Base-by-base conservation (phyloP, 176 grass and related monocot species). In the Bothriochloa decipiens region DNA sequence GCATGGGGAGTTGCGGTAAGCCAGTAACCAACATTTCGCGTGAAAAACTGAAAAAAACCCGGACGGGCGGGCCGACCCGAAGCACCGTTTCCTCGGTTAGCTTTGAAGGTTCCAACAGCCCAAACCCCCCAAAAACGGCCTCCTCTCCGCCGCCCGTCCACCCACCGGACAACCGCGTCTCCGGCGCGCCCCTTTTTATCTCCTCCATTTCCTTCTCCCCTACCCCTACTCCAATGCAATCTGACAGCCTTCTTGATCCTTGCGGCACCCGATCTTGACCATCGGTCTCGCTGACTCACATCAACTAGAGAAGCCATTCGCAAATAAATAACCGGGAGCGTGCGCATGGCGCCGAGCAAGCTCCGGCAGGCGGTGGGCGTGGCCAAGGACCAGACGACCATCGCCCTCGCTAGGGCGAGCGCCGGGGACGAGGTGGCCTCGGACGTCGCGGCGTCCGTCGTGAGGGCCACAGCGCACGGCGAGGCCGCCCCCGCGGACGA, bases 311-410 rank as follows among this genome's bases (percentile, higher is more conserved):
- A 26, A 68, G 1, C 20, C 43, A 23, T 45, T 26, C 10, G 17
- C 40, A 29, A 46, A 55, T 17, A 29, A 46, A 55, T 17, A 23
- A 41, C 58, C 28, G n/a, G 43, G 32, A 5, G 27, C n/a, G 35
- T 36, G 16, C 3, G 20, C 50, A 97, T 94, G 94, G 85, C 89
- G 67, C 87, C 89, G 20, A 91, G 89, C 84, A 90, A 62, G 70
- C 85, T 97, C 29, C 82, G 91, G 15, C 81, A 82, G 85, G 89
- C 89, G 70, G 70, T 97, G 32, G 94, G 85, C 16, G 89, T 85
- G 25, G 91, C 89, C 33, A 97, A 97, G 89, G 94, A 97, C 74
- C 60, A 82, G 57, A 86, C 89, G 45, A 94, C 82, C 71, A 93
- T 94, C 69, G 85, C 87, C 1, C 72, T 97, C 8, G 87, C 80